phyloP scores from a whole-genome alignment of 2,329 filamentous ascomycete genomes.

The Aotearoamyces nothofagi region DNA sequence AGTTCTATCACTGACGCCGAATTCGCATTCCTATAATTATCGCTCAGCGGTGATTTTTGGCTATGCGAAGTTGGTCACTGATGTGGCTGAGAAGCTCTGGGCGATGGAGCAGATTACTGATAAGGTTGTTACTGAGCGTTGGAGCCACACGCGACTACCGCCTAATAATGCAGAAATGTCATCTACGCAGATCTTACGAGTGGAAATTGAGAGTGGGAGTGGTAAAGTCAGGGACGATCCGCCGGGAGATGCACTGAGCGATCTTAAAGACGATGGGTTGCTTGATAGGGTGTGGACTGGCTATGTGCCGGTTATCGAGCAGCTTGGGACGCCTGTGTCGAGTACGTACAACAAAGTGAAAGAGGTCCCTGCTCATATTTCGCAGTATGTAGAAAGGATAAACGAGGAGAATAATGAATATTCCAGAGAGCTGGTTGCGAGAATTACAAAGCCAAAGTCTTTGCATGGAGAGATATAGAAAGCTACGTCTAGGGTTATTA shows the following conservation, averaged over 20 bases:
- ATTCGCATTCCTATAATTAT: conserved; percentile 77
- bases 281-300: conserved; percentile 34
- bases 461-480: no score
- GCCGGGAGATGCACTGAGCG: conserved; percentile 37
- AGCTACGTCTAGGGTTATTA: no score
- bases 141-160: conserved; percentile 52
- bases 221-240: conserved; percentile 58
- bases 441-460: no score
- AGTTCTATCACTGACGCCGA: conserved; percentile 64
- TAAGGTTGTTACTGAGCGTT: conserved; percentile 52
- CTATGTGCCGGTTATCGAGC: conserved; percentile 45
- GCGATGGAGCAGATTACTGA: conserved; percentile 71
- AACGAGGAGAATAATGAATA: conserved; percentile 20
- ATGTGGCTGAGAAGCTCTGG: conserved; percentile 56
- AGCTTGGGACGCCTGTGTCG: conserved; percentile 29
- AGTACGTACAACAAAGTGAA: conserved; percentile 9
- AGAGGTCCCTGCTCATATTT: conserved; percentile 39
- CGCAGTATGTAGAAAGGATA: conserved; percentile 28
- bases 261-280: conserved; percentile 28
- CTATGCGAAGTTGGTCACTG: conserved; percentile 50
- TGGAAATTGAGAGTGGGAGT: conserved; percentile 54
- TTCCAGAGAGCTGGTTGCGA: no score
- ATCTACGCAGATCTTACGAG: conserved; percentile 56
- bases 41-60: conserved; percentile 65
- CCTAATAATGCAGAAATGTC: conserved; percentile 61